A percentile compares a stretch with the other conserved stretches of the same genome.
Conservation (phyloP, 2,329 filamentous ascomycete species). For the Chrysoporthe austroafricana region DNA sequence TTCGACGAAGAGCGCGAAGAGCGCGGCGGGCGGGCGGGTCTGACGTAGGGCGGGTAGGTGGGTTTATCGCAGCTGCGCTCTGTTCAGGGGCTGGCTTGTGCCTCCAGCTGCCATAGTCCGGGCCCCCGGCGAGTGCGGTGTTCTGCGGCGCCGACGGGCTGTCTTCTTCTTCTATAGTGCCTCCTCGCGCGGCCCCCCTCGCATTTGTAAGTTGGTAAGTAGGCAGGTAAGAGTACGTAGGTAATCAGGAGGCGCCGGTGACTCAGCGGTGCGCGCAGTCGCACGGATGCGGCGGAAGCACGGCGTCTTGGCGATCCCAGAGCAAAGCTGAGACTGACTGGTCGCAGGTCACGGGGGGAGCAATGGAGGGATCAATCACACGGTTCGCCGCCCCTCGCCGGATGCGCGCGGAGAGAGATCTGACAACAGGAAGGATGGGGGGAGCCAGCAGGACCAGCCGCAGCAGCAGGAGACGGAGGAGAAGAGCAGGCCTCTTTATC, state of each 20-base stretch:
- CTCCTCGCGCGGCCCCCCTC: too few relatives aligned
- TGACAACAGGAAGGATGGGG: neutral
- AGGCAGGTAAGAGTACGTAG: too few relatives aligned
- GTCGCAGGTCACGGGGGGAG: too few relatives aligned
- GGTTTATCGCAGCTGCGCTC: neutral
- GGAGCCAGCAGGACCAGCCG: constrained; percentile 4
- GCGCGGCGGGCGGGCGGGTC: too few relatives aligned
- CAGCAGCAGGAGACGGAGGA: neutral
- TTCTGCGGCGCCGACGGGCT: neutral
- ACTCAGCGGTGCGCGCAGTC: neutral
- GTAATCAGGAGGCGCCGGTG: too few relatives aligned
- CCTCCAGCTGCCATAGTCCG: constrained; percentile 12
- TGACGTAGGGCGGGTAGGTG: neutral
- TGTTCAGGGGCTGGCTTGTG: constrained; percentile 19
- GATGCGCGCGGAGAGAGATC: neutral
- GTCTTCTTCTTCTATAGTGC: neutral
- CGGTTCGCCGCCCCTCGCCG: too few relatives aligned
- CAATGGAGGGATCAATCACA: neutral
- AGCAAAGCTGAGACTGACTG: neutral
- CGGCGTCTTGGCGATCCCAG: neutral
- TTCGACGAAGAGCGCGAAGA: too few relatives aligned
- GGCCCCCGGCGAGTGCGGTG: neutral
- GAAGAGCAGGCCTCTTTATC: neutral
- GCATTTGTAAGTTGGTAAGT: too few relatives aligned
- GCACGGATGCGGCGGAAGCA: neutral